A percentile compares a stretch with the other conserved stretches of the same genome.
Conservation (phyloP, 352 stramenopile genomes). For the Globisporangium cylindrosporum region DNA sequence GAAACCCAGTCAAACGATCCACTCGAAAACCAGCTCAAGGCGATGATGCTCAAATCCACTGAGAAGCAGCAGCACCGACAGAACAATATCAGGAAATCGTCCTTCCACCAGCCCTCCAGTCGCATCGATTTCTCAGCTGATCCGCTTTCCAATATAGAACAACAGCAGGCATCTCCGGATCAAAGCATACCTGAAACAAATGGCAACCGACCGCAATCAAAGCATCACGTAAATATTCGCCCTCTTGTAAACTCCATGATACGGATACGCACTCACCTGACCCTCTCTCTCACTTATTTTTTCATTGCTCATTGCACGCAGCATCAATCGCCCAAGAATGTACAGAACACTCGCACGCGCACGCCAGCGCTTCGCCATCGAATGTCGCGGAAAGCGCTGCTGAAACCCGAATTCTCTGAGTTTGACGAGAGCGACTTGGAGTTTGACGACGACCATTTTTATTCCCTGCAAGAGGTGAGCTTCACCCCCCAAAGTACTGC, state of each 20-base stretch:
- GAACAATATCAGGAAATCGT: background rate
- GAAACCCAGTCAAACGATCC: conserved; percentile 19
- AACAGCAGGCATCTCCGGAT: background rate
- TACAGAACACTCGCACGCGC: conserved; percentile 32
- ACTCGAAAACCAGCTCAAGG: conserved; percentile 18
- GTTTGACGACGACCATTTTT: conserved; percentile 15
- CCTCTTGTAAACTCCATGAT: background rate
- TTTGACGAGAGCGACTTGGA: background rate
- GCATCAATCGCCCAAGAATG: conserved; percentile 27
- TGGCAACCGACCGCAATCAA: background rate
- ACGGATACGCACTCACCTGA: background rate
- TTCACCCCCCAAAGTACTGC: background rate
- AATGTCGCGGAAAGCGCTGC: conserved; percentile 24
- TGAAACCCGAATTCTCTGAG: conserved; percentile 11
- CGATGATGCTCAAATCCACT: conserved; percentile 5
- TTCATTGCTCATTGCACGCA: conserved; percentile 5
- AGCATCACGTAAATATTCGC: background rate
- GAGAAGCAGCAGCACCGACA: background rate
- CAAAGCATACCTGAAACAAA: background rate
- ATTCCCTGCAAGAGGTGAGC: conserved; percentile 31
- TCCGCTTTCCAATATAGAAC: background rate
- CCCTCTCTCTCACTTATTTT: background rate
- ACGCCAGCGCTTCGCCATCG: conserved; percentile 32
- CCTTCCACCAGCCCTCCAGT: background rate
- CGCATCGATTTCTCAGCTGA: background rate